Evolutionary conservation across 345 rosid genomes (phyloP).

Genomic region (Melaleuca quinquenervia): DNA sequence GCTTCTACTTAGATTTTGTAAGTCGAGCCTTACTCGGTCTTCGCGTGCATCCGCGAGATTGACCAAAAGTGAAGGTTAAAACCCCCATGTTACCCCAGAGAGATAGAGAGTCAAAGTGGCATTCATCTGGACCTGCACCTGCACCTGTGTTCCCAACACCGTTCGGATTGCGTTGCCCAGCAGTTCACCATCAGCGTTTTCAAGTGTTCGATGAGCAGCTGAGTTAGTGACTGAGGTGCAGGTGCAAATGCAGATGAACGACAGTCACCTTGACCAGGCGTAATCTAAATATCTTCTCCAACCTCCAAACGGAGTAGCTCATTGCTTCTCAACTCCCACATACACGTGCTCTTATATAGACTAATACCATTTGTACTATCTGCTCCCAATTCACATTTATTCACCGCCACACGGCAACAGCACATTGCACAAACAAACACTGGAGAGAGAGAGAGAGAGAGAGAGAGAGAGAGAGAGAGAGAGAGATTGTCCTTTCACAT

Average conservation of each 20-base stretch:
- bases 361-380: not conserved
- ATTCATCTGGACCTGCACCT: conserved; percentile 21
- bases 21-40: not conserved
- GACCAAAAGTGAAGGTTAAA: not conserved
- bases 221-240: conserved; percentile 14
- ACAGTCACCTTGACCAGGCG: not conserved
- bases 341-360: not conserved
- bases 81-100: not conserved
- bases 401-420: not conserved
- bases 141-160: conserved; percentile 3
- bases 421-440: not conserved
- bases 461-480: not conserved
- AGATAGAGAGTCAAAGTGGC: conserved; percentile 6
- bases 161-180: not conserved
- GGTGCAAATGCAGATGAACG: conserved; percentile 50
- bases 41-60: not conserved
- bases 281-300: not conserved
- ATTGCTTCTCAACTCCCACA: not conserved
- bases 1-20: not conserved
- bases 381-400: not conserved
- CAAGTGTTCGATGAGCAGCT: not conserved
- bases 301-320: not conserved
- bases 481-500: not conserved
- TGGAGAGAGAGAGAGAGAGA: too few species aligned
- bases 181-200: not conserved